Base-by-base conservation (phyloP, 306 rosid species). In the Cucurbita pepo region DNA sequence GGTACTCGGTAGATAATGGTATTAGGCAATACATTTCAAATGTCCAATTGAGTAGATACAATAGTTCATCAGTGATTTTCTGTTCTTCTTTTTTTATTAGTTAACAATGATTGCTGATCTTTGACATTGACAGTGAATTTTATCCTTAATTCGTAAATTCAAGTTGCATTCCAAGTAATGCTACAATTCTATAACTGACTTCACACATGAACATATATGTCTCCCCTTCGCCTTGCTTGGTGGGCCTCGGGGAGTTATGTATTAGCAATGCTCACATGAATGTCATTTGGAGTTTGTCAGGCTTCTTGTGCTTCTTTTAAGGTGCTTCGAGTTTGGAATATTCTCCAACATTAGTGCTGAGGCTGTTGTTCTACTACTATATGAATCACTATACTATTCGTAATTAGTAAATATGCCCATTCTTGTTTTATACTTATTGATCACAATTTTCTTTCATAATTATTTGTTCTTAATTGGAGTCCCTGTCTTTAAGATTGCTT, bases 311-410 rank as follows among this genome's bases (percentile, higher is more conserved):
- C 51, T 63, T 41, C 16, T 41, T 63, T 41, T 43, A 41, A 64
- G 6, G 71, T 18, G 71, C 71, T 64, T 64, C 53, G 71, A 64
- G 71, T 64, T 64, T 64, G 71, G 71, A 64, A 64, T 64, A 41
- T 64, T 64, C 71, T 18, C 71, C 53, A n/a, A 64, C 52, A 63
- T 64, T 18, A 64, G 15, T 63, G 12, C 30, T 16, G 43, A 38
- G 30, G 69, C 69, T 38, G 69, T 50, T 62, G 30, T 37, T 1
- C 13, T 50, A 50, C 7, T 0, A 50, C 54, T 50, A 50, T 13
- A 14, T 50, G 54, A 13, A 50, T 50, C 18, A 14, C 7, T 50
- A 50, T 14, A 47, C 14, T 14, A 50, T 50, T 50, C 11, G 25
- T 54, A 55, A 7, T 18, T 8, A 16, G 34, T 7, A 18, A 18